Percentiles rank a stretch among this genome's conserved stretches.
Conservation (phyloP, 192 early-diverging fungal genomes). For the Fimicolochytrium jonesii region DNA sequence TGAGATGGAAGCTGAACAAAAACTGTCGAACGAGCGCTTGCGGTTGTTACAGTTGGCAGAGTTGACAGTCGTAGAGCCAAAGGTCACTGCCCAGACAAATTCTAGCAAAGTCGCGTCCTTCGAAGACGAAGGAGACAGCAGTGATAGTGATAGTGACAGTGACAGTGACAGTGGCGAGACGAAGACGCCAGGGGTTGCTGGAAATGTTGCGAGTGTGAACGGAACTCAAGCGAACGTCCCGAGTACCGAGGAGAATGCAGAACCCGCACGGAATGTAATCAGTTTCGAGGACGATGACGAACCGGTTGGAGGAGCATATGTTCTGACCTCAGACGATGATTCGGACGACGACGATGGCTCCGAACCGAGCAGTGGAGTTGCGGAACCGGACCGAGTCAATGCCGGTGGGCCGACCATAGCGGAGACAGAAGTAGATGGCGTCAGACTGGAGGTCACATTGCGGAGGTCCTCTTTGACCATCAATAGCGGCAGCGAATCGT, state of each 20-base stretch:
- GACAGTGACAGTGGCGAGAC: background rate
- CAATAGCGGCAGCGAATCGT: no score
- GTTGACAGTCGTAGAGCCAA: background rate
- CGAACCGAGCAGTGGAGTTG: no score
- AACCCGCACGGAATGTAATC: no score
- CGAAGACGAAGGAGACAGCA: background rate
- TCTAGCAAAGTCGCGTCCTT: background rate
- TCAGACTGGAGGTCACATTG: no score
- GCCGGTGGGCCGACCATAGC: no score
- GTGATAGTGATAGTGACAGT: background rate
- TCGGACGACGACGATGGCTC: background rate
- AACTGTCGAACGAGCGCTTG: constrained; percentile 5
- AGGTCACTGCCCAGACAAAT: background rate
- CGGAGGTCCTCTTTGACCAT: no score
- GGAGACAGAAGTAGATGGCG: no score
- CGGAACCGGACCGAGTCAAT: no score
- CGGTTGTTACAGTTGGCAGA: background rate
- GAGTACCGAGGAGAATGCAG: background rate
- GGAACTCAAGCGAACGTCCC: background rate
- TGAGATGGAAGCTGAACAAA: background rate
- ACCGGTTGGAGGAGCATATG: background rate
- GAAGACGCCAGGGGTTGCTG: background rate
- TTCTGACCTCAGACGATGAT: background rate
- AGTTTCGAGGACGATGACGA: background rate
- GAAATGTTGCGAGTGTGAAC: constrained; percentile 18